Evolutionary conservation across 805 yeast genomes (phyloP).

Genomic region (Wickerhamiella siamensis): DNA sequence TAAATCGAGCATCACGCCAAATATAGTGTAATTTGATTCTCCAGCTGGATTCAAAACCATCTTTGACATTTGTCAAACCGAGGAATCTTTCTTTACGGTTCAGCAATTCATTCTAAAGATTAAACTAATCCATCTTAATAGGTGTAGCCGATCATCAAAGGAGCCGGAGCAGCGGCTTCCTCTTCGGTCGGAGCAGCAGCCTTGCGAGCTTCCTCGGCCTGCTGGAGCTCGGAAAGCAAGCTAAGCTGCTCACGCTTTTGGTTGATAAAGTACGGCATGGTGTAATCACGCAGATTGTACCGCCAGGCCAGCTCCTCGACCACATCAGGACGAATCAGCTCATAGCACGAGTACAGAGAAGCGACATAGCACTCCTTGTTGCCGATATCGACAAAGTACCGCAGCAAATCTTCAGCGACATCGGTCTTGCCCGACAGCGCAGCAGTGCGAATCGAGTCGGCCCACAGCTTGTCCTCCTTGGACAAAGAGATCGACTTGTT

Average conservation of each 20-base stretch:
- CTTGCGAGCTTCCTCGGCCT: conserved; percentile 56
- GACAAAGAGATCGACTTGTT: conserved; percentile 73
- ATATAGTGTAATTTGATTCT: no score
- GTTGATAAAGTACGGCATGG: conserved; percentile 85
- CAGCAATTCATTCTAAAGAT: no score
- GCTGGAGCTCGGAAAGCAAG: conserved; percentile 47
- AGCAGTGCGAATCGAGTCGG: conserved; percentile 86
- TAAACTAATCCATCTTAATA: conserved; percentile 13
- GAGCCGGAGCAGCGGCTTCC: conserved; percentile 47
- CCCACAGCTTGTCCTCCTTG: conserved; percentile 88
- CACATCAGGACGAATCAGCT: conserved; percentile 61
- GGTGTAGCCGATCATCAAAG: conserved; percentile 40
- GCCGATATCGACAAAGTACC: conserved; percentile 91
- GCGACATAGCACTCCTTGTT: conserved; percentile 93
- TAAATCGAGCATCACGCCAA: no score
- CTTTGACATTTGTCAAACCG: no score
- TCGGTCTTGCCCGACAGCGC: conserved; percentile 63
- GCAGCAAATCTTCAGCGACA: conserved; percentile 75
- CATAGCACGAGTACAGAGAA: conserved; percentile 72
- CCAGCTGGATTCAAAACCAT: no score
- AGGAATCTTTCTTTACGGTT: no score
- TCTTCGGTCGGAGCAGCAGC: conserved; percentile 33
- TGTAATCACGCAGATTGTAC: conserved; percentile 65
- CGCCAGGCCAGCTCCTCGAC: conserved; percentile 88
- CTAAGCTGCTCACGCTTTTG: conserved; percentile 65